phyloP scores from a whole-genome alignment of 2,329 filamentous ascomycete species.

The Gnomoniopsis sp. region DNA sequence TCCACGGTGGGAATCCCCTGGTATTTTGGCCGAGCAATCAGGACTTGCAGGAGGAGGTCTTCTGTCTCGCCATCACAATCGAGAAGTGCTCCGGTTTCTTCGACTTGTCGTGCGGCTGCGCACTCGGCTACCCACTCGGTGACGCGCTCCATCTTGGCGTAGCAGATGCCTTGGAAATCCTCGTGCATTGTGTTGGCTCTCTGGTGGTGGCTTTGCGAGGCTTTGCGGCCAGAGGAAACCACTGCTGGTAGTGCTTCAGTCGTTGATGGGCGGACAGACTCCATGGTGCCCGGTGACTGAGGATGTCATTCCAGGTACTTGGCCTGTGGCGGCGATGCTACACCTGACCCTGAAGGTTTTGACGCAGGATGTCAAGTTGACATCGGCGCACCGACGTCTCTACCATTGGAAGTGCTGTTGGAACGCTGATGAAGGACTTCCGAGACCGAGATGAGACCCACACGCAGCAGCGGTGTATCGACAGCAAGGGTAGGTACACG shows the following conservation, averaged over 20 bases:
- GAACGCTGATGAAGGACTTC: too few species aligned
- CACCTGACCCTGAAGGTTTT: too few species aligned
- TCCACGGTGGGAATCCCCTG: background rate
- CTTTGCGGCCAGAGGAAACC: too few species aligned
- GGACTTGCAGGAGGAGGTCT: slow-evolving; percentile 1
- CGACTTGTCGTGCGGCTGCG: background rate
- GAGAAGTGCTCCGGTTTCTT: background rate
- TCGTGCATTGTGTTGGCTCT: background rate
- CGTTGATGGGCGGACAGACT: too few species aligned
- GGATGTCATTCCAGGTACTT: too few species aligned
- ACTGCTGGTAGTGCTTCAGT: background rate
- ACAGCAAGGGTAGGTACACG: background rate
- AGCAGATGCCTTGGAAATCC: background rate
- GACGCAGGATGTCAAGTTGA: too few species aligned
- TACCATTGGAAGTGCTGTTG: too few species aligned
- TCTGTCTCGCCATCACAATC: slow-evolving; percentile 8
- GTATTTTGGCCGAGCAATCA: slow-evolving; percentile 1
- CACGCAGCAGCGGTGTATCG: background rate
- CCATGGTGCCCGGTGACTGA: too few species aligned
- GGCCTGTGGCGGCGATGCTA: too few species aligned
- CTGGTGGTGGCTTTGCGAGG: background rate
- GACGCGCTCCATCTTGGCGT: background rate
- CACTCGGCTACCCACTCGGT: background rate
- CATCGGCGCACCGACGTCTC: too few species aligned
- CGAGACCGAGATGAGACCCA: too few species aligned